These are phyloP conservation scores for Fagus sylvatica DNA, from an alignment of 306 rosid genomes.

Conservation along the genomic window DNA sequence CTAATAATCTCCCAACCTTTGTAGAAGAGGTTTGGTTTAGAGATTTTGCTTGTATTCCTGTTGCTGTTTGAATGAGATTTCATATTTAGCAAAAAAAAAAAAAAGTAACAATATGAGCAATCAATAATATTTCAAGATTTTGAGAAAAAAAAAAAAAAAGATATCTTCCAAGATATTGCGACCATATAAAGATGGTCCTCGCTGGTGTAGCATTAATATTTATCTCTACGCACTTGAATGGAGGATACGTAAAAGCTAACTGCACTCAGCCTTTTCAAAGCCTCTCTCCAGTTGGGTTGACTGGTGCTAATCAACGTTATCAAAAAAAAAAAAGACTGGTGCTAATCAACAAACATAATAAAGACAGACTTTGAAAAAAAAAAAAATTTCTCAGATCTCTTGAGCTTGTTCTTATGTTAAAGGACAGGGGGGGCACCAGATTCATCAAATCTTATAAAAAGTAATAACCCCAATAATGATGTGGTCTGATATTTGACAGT, in stretches of 20 bases:
- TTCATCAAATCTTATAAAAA: constrained; percentile 2
- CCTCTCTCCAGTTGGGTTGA: neutral
- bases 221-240: neutral
- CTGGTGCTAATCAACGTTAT: neutral
- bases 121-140: no score
- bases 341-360: neutral
- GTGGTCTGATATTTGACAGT: neutral
- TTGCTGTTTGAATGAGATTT: no score
- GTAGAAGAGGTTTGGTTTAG: no score
- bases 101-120: no score
- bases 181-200: no score
- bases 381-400: no score
- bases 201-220: no score
- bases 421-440: neutral
- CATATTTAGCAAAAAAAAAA: no score
- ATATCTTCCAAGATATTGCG: neutral
- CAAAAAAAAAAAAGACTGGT: neutral
- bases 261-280: neutral
- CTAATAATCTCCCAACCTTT: no score
- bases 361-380: neutral
- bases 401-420: neutral
- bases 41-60: no score
- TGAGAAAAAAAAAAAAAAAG: no score
- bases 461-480: neutral
- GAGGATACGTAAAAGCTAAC: neutral